Conservation (phyloP, 1,284 basidiomycete species). For the Puccinia hordei region DNA sequence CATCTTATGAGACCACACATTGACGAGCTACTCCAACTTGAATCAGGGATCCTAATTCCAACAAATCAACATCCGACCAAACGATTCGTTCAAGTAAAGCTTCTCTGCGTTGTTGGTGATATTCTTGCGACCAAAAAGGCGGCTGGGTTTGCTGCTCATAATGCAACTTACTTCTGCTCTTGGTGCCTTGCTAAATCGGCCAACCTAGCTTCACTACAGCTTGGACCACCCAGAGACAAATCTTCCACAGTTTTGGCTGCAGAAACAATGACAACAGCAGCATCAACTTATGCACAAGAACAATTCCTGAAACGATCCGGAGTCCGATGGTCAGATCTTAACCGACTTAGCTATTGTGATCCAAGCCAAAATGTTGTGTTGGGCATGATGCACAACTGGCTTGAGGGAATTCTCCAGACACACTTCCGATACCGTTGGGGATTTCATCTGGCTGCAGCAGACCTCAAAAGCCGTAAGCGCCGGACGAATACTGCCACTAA, state of each 20-base stretch:
- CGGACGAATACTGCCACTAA: no score
- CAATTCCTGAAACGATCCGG: not conserved
- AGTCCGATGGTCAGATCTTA: no score
- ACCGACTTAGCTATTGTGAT: no score
- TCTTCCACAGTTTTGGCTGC: not conserved
- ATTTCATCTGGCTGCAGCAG: not conserved
- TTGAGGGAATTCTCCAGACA: no score
- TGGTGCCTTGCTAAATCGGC: not conserved
- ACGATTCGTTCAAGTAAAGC: slow-evolving; percentile 13
- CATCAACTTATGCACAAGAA: not conserved
- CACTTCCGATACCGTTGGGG: no score
- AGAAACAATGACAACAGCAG: not conserved
- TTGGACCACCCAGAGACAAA: not conserved
- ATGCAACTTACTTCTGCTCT: slow-evolving; percentile 20
- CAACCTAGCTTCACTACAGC: not conserved
- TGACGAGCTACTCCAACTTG: slow-evolving; percentile 18
- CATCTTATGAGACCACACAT: slow-evolving; percentile 13
- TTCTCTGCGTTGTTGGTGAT: slow-evolving; percentile 28
- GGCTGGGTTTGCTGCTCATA: slow-evolving; percentile 29
- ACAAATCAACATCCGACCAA: slow-evolving; percentile 23
- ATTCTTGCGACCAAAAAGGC: slow-evolving; percentile 29
- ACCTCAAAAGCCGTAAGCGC: no score
- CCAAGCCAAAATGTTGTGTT: no score
- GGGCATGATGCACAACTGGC: no score
- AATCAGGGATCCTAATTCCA: slow-evolving; percentile 6